Percentiles rank a stretch among this genome's conserved stretches.
Conservation (phyloP, 345 rosid species). For the Citrus hindsii region DNA sequence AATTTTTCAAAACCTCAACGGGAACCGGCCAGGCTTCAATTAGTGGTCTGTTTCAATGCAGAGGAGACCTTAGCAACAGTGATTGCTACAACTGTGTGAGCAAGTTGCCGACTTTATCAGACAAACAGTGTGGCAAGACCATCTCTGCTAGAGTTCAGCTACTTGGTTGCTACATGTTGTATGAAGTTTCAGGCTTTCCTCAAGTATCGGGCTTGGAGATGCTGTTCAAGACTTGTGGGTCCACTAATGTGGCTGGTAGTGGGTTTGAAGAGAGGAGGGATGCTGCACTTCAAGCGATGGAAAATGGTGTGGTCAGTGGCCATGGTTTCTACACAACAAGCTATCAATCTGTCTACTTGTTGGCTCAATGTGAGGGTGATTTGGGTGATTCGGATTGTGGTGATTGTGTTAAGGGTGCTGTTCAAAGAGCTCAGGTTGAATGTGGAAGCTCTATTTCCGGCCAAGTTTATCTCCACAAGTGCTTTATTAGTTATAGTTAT, state of each 20-base stretch:
- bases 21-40: constrained; percentile 72
- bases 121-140: constrained; percentile 72
- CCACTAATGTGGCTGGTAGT: constrained; percentile 53
- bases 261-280: constrained; percentile 89
- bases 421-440: constrained; percentile 84
- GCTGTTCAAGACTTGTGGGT: constrained; percentile 85
- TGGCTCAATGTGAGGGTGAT: constrained; percentile 97
- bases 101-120: constrained; percentile 67
- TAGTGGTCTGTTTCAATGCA: constrained; percentile 90
- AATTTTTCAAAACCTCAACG: constrained; percentile 79
- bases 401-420: constrained; percentile 69
- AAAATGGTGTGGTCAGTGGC: constrained; percentile 64
- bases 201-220: constrained; percentile 89
- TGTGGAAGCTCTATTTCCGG: constrained; percentile 83
- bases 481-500: constrained; percentile 76
- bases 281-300: constrained; percentile 62
- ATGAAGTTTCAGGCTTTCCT: constrained; percentile 77
- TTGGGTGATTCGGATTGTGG: constrained; percentile 94
- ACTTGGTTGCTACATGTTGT: constrained; percentile 79
- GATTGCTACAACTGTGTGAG: constrained; percentile 95
- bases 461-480: constrained; percentile 84
- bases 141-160: constrained; percentile 86
- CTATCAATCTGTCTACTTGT: constrained; percentile 59
- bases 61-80: constrained; percentile 72
- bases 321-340: constrained; percentile 75